Evolutionary conservation across 2,329 filamentous ascomycete species (phyloP).

Genomic region (Aspergillus brasiliensis): DNA sequence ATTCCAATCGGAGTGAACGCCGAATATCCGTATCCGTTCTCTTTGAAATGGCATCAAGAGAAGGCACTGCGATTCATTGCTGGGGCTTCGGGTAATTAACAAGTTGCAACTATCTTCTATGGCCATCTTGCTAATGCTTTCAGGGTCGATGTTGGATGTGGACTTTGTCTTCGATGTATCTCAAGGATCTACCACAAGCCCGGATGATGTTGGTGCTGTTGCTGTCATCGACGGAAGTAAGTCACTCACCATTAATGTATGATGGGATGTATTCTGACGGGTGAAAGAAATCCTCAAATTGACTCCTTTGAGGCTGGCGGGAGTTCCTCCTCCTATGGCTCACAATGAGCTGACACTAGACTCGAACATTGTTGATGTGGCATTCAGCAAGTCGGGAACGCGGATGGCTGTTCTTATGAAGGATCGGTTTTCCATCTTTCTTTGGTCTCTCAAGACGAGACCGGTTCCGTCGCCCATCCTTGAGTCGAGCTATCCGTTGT

Average conservation of each 20-base stretch:
- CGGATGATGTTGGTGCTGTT: constrained; percentile 76
- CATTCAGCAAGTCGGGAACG: constrained; percentile 66
- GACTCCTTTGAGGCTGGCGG: constrained; percentile 80
- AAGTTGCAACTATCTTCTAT: constrained; percentile 11
- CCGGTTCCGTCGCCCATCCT: constrained; percentile 42
- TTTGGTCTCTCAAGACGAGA: constrained; percentile 61
- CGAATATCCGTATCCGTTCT: constrained; percentile 25
- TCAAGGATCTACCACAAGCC: constrained; percentile 69
- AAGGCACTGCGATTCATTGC: constrained; percentile 70
- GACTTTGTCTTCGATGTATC: constrained; percentile 70
- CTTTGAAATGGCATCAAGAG: constrained; percentile 77
- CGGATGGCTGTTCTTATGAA: constrained; percentile 73
- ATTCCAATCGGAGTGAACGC: constrained; percentile 52
- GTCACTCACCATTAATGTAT: constrained; percentile 26
- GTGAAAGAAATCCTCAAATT: constrained; percentile 66
- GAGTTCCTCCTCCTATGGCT: constrained; percentile 91
- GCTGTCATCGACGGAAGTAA: constrained; percentile 79
- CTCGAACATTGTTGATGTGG: constrained; percentile 70
- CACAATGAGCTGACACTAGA: constrained; percentile 69
- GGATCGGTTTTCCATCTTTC: constrained; percentile 66
- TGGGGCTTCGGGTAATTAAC: constrained; percentile 50
- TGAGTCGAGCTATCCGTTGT: constrained; percentile 41
- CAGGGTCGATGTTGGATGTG: constrained; percentile 56
- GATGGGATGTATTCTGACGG: constrained; percentile 24
- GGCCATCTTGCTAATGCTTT: constrained; percentile 1